These are phyloP conservation scores for Batrachochytrium dendrobatidis DNA, from an alignment of 371 early-diverging fungal species.

Conservation along the genomic window DNA sequence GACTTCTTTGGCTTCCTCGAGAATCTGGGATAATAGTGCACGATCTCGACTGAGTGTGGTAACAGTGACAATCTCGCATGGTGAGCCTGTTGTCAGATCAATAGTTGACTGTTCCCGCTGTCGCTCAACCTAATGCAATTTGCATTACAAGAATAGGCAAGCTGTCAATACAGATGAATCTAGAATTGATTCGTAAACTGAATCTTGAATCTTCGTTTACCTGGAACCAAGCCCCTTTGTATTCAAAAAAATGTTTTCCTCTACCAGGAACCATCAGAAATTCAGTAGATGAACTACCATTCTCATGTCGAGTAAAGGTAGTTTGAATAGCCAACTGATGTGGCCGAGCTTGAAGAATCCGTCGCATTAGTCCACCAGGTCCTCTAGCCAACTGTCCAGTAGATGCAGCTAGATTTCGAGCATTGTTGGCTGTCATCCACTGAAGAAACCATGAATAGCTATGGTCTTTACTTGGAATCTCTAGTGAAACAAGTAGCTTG, in stretches of 20 bases:
- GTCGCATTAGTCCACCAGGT: background rate
- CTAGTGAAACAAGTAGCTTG: slow-evolving; percentile 79
- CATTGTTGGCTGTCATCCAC: slow-evolving; percentile 64
- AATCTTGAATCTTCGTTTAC: slow-evolving; percentile 17
- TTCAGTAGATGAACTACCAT: slow-evolving; percentile 74
- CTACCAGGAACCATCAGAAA: slow-evolving; percentile 89
- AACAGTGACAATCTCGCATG: slow-evolving; percentile 91
- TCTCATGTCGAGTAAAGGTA: slow-evolving; percentile 77
- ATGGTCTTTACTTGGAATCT: slow-evolving; percentile 90
- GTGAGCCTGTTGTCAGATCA: slow-evolving; percentile 80
- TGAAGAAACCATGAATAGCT: slow-evolving; percentile 89
- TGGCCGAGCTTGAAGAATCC: slow-evolving; percentile 18
- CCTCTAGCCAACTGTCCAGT: background rate
- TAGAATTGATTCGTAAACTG: too few species aligned
- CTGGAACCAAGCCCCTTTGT: slow-evolving; percentile 77
- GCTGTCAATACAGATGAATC: too few species aligned
- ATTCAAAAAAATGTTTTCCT: slow-evolving; percentile 83
- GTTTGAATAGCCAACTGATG: slow-evolving; percentile 87
- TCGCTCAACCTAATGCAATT: slow-evolving; percentile 53
- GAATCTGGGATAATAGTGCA: slow-evolving; percentile 59
- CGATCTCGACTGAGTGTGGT: slow-evolving; percentile 83
- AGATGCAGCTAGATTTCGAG: slow-evolving; percentile 4
- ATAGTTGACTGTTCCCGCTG: slow-evolving; percentile 72
- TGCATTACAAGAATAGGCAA: background rate
- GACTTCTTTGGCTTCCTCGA: slow-evolving; percentile 74